Evolutionary conservation across 176 grass and related monocot species (phyloP).

Genomic region (Carex scoparia): DNA sequence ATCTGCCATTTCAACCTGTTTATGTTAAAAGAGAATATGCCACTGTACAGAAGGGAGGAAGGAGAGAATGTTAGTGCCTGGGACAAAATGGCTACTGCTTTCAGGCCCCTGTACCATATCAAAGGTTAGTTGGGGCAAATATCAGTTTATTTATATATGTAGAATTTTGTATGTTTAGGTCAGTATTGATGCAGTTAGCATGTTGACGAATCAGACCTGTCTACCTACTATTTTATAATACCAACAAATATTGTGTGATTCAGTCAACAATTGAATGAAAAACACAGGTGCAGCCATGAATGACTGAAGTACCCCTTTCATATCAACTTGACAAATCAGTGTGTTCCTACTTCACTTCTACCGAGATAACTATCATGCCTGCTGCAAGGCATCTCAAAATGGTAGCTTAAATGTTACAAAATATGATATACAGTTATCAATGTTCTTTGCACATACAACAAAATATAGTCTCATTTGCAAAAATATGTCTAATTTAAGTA

Average conservation of each 20-base stretch:
- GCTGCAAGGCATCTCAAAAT: no score
- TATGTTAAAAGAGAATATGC: conserved; percentile 35
- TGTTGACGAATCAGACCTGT: no score
- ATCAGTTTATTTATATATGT: no score
- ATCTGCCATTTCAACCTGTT: conserved; percentile 54
- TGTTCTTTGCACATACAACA: neutral
- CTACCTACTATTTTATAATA: no score
- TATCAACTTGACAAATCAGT: neutral
- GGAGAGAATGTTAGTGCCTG: conserved; percentile 42
- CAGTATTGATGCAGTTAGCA: no score
- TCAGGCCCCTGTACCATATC: no score
- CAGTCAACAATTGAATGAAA: no score
- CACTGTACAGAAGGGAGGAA: conserved; percentile 30
- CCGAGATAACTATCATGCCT: neutral
- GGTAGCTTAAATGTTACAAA: conserved; percentile 2
- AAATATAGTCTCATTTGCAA: neutral
- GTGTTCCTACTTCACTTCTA: neutral
- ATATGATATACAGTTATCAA: neutral
- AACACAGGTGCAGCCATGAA: neutral
- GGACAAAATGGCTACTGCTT: conserved; percentile 34
- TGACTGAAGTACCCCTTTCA: neutral
- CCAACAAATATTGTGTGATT: no score
- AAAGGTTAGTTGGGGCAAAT: no score
- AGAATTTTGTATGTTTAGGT: no score
- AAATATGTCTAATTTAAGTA: no score